Base-by-base conservation (phyloP, 1,284 basidiomycete species). In the Ustilago lituana region DNA sequence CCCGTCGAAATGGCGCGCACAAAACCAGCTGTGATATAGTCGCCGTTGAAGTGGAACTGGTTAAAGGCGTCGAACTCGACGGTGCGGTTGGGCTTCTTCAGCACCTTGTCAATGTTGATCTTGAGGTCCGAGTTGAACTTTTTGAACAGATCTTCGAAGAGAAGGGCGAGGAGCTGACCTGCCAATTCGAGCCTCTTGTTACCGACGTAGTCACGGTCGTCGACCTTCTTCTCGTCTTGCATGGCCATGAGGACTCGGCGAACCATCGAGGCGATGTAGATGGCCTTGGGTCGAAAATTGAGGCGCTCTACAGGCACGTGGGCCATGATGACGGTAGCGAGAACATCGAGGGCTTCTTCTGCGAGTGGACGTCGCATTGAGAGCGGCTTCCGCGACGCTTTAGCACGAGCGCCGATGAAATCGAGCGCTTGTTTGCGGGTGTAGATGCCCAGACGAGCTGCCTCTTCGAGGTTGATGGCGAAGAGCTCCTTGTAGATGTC, bases 71-170 rank as follows among this genome's bases (percentile, higher is more conserved):
- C 96, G 75, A 96, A 98, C 79, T 96, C 93, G 73, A 88, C 91
- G 7, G 96, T 95, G 22, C 96, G 90, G 15, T 93, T 94, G 4
- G 93, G 91, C 84, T 98, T 98, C 82, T 97, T 96, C 45, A 99
- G 87, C 20, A 98, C 91, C 84, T 98, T 98, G 86, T 99, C 97
- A 78, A 99, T 97, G 20, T 92, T 89, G 43, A 90, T 89, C 84
- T 98, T 98, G 48, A 99, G 88, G 80, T 98, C 96, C 17, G 91
- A 88, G 82, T 98, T 98, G 86, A 96, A 98, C 1, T 94, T 98
- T 83, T 99, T 99, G 88, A 99, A 99, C 23, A 98, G 85, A 82
- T 98, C 96, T 84, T 98, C 96, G 72, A 99, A 99, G 1, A 99
- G 4, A 3, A 98, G 86, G 2, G 95, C 93, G 15, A 99, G 87